Percentiles rank a stretch among this genome's conserved stretches.
phyloP scores from a whole-genome alignment of 2,329 filamentous ascomycete species.

The Hypocrella siamensis region DNA sequence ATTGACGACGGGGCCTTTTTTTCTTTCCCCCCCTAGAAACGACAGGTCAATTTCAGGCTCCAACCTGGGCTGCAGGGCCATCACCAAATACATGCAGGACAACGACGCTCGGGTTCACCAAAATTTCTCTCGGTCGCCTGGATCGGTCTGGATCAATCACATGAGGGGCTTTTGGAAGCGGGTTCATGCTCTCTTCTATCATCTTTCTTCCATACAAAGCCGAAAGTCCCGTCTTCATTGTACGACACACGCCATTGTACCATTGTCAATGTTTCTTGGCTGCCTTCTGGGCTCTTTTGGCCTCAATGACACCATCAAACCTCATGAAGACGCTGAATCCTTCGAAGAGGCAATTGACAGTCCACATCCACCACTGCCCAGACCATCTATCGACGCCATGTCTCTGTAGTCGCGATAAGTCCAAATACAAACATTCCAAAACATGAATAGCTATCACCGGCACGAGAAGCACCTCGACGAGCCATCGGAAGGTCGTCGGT shows the following conservation, averaged over 20 bases:
- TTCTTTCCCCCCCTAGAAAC: neutral
- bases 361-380: slow-evolving; percentile 40
- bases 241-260: no score
- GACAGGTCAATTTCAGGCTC: no score
- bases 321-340: slow-evolving; percentile 33
- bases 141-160: no score
- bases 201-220: no score
- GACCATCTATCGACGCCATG: slow-evolving; percentile 30
- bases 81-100: no score
- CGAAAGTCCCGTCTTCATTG: no score
- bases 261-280: slow-evolving; percentile 20
- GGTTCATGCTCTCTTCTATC: no score
- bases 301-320: slow-evolving; percentile 31
- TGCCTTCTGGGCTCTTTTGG: slow-evolving; percentile 24
- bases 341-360: slow-evolving; percentile 35
- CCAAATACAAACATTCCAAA: slow-evolving; percentile 42
- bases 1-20: neutral
- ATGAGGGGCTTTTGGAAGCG: no score
- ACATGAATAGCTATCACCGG: slow-evolving; percentile 50
- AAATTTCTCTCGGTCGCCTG: no score
- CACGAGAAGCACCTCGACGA: slow-evolving; percentile 42
- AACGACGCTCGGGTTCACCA: no score
- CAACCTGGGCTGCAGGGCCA: no score
- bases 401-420: slow-evolving; percentile 25
- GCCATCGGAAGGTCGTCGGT: slow-evolving; percentile 36